Conservation (phyloP, 306 rosid genomes). For the Citrullus colocynthis region DNA sequence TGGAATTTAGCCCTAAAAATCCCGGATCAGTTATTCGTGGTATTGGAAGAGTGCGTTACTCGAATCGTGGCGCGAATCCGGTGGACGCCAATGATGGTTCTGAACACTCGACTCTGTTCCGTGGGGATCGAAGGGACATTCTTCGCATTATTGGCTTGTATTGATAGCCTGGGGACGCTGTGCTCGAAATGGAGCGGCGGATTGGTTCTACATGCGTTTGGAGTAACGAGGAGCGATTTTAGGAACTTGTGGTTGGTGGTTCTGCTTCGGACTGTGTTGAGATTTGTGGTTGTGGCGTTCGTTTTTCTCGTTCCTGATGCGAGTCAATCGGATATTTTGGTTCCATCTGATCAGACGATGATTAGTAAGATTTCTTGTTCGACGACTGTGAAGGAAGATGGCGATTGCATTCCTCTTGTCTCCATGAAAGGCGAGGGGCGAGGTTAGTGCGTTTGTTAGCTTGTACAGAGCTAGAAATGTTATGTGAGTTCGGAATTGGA, state of each 20-base stretch:
- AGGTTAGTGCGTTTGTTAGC: background rate
- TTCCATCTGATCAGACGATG: conserved; percentile 28
- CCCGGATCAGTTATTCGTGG: conserved; percentile 47
- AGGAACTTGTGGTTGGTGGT: conserved; percentile 50
- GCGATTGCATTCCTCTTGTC: conserved; percentile 42
- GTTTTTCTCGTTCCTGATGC: conserved; percentile 53
- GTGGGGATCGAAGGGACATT: conserved; percentile 69
- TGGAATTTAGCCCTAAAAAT: conserved; percentile 51
- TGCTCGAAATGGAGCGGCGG: conserved; percentile 55
- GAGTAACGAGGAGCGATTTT: conserved; percentile 51
- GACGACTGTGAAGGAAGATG: conserved; percentile 9
- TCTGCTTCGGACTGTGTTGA: conserved; percentile 34
- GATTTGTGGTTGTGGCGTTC: conserved; percentile 37
- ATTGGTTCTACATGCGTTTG: conserved; percentile 30
- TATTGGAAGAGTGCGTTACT: conserved; percentile 42
- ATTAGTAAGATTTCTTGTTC: background rate
- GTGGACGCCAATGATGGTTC: conserved; percentile 70
- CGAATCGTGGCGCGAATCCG: conserved; percentile 31
- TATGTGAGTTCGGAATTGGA: background rate
- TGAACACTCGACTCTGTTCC: conserved; percentile 59
- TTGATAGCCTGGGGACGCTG: conserved; percentile 49
- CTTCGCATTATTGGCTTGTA: conserved; percentile 59
- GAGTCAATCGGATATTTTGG: conserved; percentile 27
- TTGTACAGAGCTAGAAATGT: background rate
- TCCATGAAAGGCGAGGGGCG: conserved; percentile 11